phyloP scores from a whole-genome alignment of 2,329 filamentous ascomycete species.

The Pleurostoma richardsiae region DNA sequence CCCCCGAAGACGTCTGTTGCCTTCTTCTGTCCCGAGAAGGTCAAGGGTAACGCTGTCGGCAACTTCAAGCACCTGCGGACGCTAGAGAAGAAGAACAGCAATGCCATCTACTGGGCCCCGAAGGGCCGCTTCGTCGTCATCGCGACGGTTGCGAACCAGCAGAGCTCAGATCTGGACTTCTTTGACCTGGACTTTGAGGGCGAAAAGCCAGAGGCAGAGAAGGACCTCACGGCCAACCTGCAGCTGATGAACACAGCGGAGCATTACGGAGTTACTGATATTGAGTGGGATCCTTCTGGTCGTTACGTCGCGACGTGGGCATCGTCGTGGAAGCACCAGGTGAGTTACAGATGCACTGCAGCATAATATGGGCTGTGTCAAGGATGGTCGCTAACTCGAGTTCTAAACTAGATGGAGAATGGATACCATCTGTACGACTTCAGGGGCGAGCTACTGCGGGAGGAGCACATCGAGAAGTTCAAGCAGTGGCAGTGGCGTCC shows the following conservation, averaged over 20 bases:
- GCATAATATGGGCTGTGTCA: too few relatives aligned
- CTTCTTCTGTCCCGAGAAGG: conserved; percentile 96
- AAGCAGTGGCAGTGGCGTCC: conserved; percentile 97
- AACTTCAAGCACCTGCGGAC: conserved; percentile 97
- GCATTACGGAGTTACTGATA: conserved; percentile 95
- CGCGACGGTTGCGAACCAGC: conserved; percentile 85
- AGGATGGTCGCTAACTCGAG: too few relatives aligned
- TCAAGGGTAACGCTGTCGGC: conserved; percentile 72
- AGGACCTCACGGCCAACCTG: conserved; percentile 90
- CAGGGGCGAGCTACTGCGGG: conserved; percentile 80
- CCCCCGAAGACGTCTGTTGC: conserved; percentile 90
- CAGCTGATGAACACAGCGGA: conserved; percentile 91
- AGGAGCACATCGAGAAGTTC: conserved; percentile 93
- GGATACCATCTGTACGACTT: conserved; percentile 98
- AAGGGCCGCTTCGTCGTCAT: conserved; percentile 92
- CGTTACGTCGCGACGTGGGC: conserved; percentile 92
- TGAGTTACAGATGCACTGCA: conserved; percentile 42
- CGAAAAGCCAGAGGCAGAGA: conserved; percentile 87
- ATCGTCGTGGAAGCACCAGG: conserved; percentile 90
- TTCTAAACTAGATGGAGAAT: conserved; percentile 78
- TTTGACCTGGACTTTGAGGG: conserved; percentile 98
- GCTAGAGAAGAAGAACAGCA: conserved; percentile 98
- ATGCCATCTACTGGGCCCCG: conserved; percentile 98
- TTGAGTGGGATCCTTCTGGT: conserved; percentile 97
- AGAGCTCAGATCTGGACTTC: conserved; percentile 95